Evolutionary conservation across 352 stramenopile species (phyloP).

Genomic region (Ophiocytium majus): DNA sequence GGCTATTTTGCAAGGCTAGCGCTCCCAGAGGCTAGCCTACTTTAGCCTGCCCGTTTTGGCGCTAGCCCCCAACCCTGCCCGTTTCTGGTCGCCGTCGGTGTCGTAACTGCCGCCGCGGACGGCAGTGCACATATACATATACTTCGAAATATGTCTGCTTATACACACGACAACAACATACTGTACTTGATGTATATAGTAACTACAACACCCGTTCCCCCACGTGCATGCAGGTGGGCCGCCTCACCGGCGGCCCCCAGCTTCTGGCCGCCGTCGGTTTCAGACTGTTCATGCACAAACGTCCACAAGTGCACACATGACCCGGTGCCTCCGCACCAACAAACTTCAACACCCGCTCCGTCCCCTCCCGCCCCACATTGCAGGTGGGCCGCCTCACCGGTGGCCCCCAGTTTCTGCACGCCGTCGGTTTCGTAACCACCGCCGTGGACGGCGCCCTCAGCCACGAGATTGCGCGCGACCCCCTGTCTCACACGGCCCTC

Average conservation of each 20-base stretch:
- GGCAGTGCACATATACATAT: too few relatives aligned
- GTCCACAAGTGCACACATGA: too few relatives aligned
- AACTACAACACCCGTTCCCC: not conserved
- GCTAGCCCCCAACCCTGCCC: too few relatives aligned
- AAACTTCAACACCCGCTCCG: not conserved
- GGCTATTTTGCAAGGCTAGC: too few relatives aligned
- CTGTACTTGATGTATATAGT: too few relatives aligned
- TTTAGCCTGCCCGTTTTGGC: too few relatives aligned
- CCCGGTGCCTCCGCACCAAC: too few relatives aligned
- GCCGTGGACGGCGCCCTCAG: slow-evolving; percentile 6
- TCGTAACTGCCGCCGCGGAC: slow-evolving; percentile 22
- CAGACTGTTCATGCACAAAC: too few relatives aligned
- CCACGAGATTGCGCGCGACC: slow-evolving; percentile 17
- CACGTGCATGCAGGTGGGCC: slow-evolving; percentile 31
- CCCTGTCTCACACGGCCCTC: slow-evolving; percentile 11
- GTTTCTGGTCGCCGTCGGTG: slow-evolving; percentile 40
- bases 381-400: slow-evolving; percentile 45
- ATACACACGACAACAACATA: too few relatives aligned
- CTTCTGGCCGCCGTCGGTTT: slow-evolving; percentile 45
- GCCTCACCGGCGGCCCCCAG: slow-evolving; percentile 25
- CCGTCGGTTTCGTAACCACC: slow-evolving; percentile 36
- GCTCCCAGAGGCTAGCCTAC: too few relatives aligned
- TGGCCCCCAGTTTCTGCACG: slow-evolving; percentile 31
- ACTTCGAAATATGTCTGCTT: too few relatives aligned
- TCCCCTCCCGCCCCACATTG: not conserved